A percentile compares a stretch with the other conserved stretches of the same genome.
These are phyloP conservation scores for Medicago truncatula DNA, from an alignment of 306 rosid species.

Conservation along the genomic window DNA sequence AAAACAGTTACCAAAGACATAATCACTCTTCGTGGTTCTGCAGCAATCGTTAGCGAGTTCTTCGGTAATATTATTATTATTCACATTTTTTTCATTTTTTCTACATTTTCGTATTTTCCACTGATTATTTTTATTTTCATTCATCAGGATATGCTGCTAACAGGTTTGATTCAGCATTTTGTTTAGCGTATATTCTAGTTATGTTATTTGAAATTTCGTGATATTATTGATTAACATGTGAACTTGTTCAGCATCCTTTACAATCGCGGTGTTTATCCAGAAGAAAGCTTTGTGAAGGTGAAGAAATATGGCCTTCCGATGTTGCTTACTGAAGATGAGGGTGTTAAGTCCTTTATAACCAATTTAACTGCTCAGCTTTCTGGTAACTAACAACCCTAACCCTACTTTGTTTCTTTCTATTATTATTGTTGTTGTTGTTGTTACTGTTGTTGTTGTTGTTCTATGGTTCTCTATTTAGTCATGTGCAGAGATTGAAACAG, in stretches of 20 bases:
- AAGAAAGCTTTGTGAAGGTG: slow-evolving; percentile 87
- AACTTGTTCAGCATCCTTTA: slow-evolving; percentile 66
- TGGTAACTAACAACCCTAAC: slow-evolving; percentile 48
- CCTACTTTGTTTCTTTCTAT: slow-evolving; percentile 10
- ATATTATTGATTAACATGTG: neutral
- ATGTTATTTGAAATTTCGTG: neutral
- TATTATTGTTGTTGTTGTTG: neutral
- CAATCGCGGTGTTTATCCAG: slow-evolving; percentile 94
- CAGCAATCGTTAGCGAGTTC: slow-evolving; percentile 97
- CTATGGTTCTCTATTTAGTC: neutral
- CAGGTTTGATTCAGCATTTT: slow-evolving; percentile 57
- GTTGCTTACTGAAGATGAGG: slow-evolving; percentile 95
- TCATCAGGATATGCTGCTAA: slow-evolving; percentile 93
- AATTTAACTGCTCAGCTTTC: slow-evolving; percentile 82
- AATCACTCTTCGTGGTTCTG: slow-evolving; percentile 95
- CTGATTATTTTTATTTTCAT: neutral
- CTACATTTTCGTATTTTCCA: slow-evolving; percentile 16
- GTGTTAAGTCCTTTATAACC: slow-evolving; percentile 81
- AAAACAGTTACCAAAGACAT: slow-evolving; percentile 84
- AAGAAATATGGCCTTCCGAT: slow-evolving; percentile 97
- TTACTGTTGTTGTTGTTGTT: no score
- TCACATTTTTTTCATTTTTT: neutral
- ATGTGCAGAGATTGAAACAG: neutral
- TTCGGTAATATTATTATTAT: slow-evolving; percentile 59
- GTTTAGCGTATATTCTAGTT: neutral